phyloP scores from a whole-genome alignment of 2,329 filamentous ascomycete genomes.

The Hymenoscyphus salicellus region DNA sequence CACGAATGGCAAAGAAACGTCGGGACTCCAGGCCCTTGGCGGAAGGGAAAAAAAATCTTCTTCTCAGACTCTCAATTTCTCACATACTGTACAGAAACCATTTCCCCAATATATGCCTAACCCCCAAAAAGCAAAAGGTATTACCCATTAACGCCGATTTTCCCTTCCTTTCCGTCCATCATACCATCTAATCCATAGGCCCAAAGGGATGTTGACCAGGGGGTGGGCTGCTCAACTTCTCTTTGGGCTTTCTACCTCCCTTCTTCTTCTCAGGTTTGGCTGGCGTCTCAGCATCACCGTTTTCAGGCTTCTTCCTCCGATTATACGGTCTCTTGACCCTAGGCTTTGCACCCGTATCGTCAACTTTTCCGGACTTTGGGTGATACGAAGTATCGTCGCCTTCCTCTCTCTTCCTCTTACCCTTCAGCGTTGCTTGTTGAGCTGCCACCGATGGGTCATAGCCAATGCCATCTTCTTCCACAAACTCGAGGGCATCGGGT shows the following conservation, averaged over 20 bases:
- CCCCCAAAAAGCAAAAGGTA: slow-evolving; percentile 1
- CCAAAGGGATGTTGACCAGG: slow-evolving; percentile 19
- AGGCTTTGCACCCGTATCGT: slow-evolving; percentile 24
- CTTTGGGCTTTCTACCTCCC: slow-evolving; percentile 50
- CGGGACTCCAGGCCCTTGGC: not conserved
- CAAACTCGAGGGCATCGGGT: slow-evolving; percentile 36
- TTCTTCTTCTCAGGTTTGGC: slow-evolving; percentile 30
- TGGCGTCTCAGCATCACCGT: slow-evolving; percentile 4
- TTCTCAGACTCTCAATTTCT: not conserved
- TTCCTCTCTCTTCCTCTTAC: slow-evolving; percentile 46
- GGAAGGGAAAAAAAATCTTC: not conserved
- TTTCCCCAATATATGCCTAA: not conserved
- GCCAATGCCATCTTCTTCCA: slow-evolving; percentile 38
- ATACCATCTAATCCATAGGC: slow-evolving; percentile 9
- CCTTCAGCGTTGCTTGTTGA: slow-evolving; percentile 22
- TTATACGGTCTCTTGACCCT: slow-evolving; percentile 29
- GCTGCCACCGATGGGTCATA: slow-evolving; percentile 33
- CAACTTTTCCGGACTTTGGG: slow-evolving; percentile 49
- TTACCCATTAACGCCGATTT: slow-evolving; percentile 5
- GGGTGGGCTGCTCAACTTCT: slow-evolving; percentile 48
- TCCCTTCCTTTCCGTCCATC: not conserved
- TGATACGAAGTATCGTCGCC: slow-evolving; percentile 57
- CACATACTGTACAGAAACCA: not conserved
- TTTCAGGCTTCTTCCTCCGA: slow-evolving; percentile 30
- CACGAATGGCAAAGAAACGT: not conserved